Evolutionary conservation across 257 asterid genomes (phyloP).

Genomic region (Pogostemon cablin): DNA sequence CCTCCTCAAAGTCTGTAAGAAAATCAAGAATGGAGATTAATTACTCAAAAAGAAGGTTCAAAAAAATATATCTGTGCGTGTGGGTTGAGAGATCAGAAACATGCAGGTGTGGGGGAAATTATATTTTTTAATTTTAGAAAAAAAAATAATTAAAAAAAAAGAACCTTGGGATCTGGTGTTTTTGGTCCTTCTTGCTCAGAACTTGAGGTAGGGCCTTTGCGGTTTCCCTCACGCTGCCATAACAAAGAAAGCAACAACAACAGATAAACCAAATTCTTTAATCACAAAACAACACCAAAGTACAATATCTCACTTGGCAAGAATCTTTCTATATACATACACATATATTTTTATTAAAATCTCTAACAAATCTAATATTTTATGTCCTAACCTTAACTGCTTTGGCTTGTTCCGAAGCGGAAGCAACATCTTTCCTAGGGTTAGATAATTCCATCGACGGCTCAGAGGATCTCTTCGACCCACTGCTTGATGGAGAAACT

Average conservation of each 20-base stretch:
- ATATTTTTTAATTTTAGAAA: slow-evolving; percentile 13
- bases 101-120: background rate
- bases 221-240: slow-evolving; percentile 80
- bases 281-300: background rate
- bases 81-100: background rate
- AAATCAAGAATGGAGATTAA: background rate
- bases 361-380: slow-evolving; percentile 33
- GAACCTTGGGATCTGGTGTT: slow-evolving; percentile 88
- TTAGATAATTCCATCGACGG: slow-evolving; percentile 74
- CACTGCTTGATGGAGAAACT: slow-evolving; percentile 53
- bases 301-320: slow-evolving; percentile 28
- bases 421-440: slow-evolving; percentile 54
- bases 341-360: background rate
- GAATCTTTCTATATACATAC: slow-evolving; percentile 28
- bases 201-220: slow-evolving; percentile 63
- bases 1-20: slow-evolving; percentile 72
- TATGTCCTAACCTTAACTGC: slow-evolving; percentile 67
- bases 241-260: slow-evolving; percentile 30
- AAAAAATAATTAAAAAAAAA: background rate
- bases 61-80: slow-evolving; percentile 28
- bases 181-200: slow-evolving; percentile 74
- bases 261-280: slow-evolving; percentile 16
- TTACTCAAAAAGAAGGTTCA: slow-evolving; percentile 3
- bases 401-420: slow-evolving; percentile 61
- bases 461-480: slow-evolving; percentile 74